Evolutionary conservation across 108 stramenopile genomes (phyloP).

Genomic region (Nitzschia sp.): DNA sequence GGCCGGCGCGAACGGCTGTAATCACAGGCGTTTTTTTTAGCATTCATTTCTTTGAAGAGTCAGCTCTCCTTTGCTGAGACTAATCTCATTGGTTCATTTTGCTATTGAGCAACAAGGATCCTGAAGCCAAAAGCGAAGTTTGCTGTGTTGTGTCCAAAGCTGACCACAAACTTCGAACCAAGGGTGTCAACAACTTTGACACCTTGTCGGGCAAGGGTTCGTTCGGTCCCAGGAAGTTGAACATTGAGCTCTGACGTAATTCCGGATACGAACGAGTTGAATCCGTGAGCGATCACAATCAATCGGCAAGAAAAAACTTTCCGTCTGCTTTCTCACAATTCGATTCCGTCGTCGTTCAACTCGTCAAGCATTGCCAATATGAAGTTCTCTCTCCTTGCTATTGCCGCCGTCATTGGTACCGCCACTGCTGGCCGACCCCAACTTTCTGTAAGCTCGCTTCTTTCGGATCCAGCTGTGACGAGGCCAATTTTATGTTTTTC

Average conservation of each 20-base stretch:
- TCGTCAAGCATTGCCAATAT: constrained; percentile 13
- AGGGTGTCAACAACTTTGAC: constrained; percentile 17
- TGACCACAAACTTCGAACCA: background rate
- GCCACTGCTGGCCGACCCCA: constrained; percentile 35
- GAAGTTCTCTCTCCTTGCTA: constrained; percentile 41
- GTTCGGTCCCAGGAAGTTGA: background rate
- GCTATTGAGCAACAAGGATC: background rate
- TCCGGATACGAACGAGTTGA: background rate
- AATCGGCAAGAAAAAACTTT: background rate
- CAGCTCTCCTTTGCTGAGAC: background rate
- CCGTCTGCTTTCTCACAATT: constrained; percentile 6
- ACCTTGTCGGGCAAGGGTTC: background rate
- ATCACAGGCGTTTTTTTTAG: no score
- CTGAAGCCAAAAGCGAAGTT: background rate
- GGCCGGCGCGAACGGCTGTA: no score
- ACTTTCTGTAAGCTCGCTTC: constrained; percentile 39
- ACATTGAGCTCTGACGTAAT: background rate
- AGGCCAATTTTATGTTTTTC: no score
- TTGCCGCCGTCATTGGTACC: constrained; percentile 22
- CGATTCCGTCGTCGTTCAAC: background rate
- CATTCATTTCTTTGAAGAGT: background rate
- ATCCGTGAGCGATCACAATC: background rate
- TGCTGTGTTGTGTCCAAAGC: background rate
- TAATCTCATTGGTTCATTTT: background rate
- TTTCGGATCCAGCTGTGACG: constrained; percentile 2